Conservation (phyloP, 2,329 filamentous ascomycete genomes). For the Sporothrix protearum region DNA sequence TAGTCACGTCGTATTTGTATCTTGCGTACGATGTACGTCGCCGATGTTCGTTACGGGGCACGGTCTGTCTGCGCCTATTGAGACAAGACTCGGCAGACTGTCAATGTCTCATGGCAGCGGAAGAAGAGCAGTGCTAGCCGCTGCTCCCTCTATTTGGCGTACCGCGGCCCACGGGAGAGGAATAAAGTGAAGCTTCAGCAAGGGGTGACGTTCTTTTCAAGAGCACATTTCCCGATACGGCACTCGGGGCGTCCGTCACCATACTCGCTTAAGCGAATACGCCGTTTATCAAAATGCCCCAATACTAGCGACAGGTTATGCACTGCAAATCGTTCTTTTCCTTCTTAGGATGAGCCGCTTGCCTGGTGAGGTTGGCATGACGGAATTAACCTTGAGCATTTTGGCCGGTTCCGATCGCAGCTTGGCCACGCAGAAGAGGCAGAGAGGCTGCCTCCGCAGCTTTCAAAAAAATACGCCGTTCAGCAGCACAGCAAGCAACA, state of each 20-base stretch:
- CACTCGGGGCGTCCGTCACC: neutral
- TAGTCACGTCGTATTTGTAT: no score
- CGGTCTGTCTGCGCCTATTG: neutral
- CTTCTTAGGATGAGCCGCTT: neutral
- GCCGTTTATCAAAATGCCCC: neutral
- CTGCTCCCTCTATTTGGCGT: neutral
- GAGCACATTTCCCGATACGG: neutral
- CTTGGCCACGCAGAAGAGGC: neutral
- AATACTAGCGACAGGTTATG: neutral
- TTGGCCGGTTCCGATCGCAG: neutral
- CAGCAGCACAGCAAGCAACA: no score
- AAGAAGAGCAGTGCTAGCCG: neutral
- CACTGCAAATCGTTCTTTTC: neutral
- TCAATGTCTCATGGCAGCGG: neutral
- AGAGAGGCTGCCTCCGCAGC: neutral
- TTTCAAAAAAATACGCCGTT: neutral
- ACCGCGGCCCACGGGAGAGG: neutral
- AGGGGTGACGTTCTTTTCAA: neutral
- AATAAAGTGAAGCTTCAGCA: neutral
- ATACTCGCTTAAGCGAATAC: neutral
- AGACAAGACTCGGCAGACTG: neutral
- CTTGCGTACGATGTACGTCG: no score
- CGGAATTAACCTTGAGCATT: neutral
- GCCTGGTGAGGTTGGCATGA: constrained; percentile 1
- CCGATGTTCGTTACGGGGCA: neutral